Conservation (phyloP, 169 alveolate species). For the Theileria annulata region DNA sequence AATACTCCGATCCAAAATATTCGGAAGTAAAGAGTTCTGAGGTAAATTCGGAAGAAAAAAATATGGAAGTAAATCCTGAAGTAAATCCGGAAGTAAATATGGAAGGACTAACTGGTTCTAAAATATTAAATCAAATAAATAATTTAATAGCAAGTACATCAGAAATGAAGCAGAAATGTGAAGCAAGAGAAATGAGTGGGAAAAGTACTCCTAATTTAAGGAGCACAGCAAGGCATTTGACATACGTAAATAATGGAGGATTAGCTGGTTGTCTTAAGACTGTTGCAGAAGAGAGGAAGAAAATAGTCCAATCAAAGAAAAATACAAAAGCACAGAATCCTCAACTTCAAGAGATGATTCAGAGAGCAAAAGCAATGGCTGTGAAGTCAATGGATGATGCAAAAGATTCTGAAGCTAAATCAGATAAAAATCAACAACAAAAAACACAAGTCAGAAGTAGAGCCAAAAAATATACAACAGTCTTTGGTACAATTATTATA, state of each 20-base stretch:
- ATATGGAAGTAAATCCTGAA: slow-evolving; percentile 2
- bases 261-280: slow-evolving; percentile 54
- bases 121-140: slow-evolving; percentile 1
- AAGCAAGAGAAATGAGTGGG: slow-evolving; percentile 1
- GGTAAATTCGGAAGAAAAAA: neutral
- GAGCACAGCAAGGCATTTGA: slow-evolving; percentile 48
- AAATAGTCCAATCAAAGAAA: slow-evolving; percentile 7
- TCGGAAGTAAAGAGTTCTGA: too few relatives aligned
- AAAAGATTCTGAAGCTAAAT: neutral
- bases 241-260: slow-evolving; percentile 41
- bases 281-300: slow-evolving; percentile 57
- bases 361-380: slow-evolving; percentile 55
- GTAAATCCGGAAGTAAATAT: neutral
- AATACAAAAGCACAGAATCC: slow-evolving; percentile 3
- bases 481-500: neutral
- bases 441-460: neutral
- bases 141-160: slow-evolving; percentile 24
- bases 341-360: slow-evolving; percentile 42
- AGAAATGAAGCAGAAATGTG: slow-evolving; percentile 5
- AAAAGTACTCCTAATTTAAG: slow-evolving; percentile 24
- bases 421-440: neutral
- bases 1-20: too few relatives aligned
- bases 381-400: slow-evolving; percentile 29
- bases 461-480: neutral
- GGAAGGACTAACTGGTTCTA: neutral